These are phyloP conservation scores for Juglanconis juglandina DNA, from an alignment of 2,329 filamentous ascomycete species.

Conservation along the genomic window DNA sequence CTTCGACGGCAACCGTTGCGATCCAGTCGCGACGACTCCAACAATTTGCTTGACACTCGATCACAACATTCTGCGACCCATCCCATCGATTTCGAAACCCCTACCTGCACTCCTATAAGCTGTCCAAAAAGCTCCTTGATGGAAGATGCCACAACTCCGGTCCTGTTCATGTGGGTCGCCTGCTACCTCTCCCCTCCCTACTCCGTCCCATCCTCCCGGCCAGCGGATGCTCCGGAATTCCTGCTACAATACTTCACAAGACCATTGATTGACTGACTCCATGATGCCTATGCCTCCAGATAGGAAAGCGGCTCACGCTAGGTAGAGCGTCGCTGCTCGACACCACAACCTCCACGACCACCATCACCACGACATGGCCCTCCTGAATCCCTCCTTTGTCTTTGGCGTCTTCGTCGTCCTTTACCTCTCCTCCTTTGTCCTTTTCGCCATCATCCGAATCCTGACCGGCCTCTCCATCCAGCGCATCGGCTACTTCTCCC, in stretches of 20 bases:
- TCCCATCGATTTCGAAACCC: conserved; percentile 1
- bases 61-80: background rate
- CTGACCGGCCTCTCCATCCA: conserved; percentile 94
- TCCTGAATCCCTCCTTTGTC: conserved; percentile 74
- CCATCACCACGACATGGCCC: conserved; percentile 49
- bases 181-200: background rate
- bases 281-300: conserved; percentile 5
- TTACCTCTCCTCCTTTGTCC: conserved; percentile 87
- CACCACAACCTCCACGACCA: conserved; percentile 1
- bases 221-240: conserved; percentile 5
- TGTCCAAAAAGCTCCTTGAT: conserved; percentile 9
- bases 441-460: conserved; percentile 90
- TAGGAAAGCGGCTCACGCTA: conserved; percentile 18
- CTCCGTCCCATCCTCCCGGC: background rate
- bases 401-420: conserved; percentile 80
- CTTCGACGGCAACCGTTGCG: conserved; percentile 1
- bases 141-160: conserved; percentile 16
- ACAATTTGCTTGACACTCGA: conserved; percentile 1
- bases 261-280: conserved; percentile 3
- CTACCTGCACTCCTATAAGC: background rate
- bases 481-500: conserved; percentile 85
- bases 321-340: conserved; percentile 21
- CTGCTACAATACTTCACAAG: background rate
- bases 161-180: conserved; percentile 17
- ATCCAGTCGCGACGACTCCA: conserved; percentile 3